Evolutionary conservation across 2,329 filamentous ascomycete species (phyloP), one percentile per base, ranked within the genome.

Genomic region (Colletotrichum tropicale): DNA sequence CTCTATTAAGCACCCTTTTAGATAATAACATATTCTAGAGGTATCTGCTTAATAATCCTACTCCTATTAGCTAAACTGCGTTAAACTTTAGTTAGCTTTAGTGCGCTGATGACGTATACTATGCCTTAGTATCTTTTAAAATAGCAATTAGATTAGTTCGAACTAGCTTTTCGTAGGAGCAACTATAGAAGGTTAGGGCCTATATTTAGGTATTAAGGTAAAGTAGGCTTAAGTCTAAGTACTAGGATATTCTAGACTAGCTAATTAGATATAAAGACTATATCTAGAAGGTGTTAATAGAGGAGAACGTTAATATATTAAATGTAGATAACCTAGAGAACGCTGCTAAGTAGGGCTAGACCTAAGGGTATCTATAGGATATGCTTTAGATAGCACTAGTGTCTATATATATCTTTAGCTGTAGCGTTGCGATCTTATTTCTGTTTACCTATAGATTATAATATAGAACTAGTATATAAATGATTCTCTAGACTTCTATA

Each of bases 181-280:
- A 91, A 79, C 78, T 88, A 24, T 77, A 78, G 21, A 85, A 82
- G 48, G 80, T 91, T 43, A 81, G 86, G 38, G 78, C 79, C 15
- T 89, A 91, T 61, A 81, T 92, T 10, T 76, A 81, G n/a, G 83
- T 84, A 38, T 90, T 90, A 24, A 89, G 91, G 64, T 78, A 73
- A 21, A 84, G 87, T 66, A 90, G 91, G 0, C 82, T 93, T 61
- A 88, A 89, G 78, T 87, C 87, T 5, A 82, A 91, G 69, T 93
- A 92, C 79, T 93, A 91, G 91, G 88, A 89, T n/a, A 82, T 89
- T 10, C 91, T 91, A 0, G 81, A 81, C 18, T 92, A 90, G 91
- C 91, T 91, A 3, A 78, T 89, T 5, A 83, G 84, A 16, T 78
- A 88, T 34, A 84, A 91, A 56, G 89, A 92, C 80, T 85, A 86